Evolutionary conservation across 495 filamentous ascomycete species (phyloP).

Genomic region (Penicillium cosmopolitanum): DNA sequence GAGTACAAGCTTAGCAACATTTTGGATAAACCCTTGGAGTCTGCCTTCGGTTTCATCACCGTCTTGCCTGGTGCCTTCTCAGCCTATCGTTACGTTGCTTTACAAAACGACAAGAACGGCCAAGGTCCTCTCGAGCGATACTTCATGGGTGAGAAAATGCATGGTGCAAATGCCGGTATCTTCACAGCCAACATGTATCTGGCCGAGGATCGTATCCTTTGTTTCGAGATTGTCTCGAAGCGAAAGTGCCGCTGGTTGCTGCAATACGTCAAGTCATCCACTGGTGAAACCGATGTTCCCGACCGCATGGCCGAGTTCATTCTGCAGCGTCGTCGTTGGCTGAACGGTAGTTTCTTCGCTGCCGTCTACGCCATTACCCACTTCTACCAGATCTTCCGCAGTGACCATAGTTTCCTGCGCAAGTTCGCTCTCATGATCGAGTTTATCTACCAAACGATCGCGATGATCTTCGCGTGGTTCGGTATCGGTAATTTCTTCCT

Average conservation of each 20-base stretch:
- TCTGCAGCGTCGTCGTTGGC: conserved; percentile 92
- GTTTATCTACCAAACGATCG: conserved; percentile 91
- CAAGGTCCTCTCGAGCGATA: conserved; percentile 95
- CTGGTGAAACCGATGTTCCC: conserved; percentile 97
- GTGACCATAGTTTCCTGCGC: conserved; percentile 82
- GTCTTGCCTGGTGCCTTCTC: conserved; percentile 98
- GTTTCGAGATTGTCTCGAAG: conserved; percentile 98
- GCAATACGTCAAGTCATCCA: conserved; percentile 96
- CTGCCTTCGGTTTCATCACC: conserved; percentile 96
- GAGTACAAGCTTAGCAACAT: conserved; percentile 99
- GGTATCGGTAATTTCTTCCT: conserved; percentile 99
- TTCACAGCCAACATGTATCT: conserved; percentile 99
- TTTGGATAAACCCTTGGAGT: conserved; percentile 96
- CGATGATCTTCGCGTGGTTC: conserved; percentile 99
- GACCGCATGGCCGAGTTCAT: conserved; percentile 94
- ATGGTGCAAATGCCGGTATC: conserved; percentile 92
- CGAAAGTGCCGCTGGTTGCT: conserved; percentile 96
- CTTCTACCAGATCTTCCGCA: conserved; percentile 92
- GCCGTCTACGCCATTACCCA: conserved; percentile 94
- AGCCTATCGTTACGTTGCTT: conserved; percentile 89
- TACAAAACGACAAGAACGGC: conserved; percentile 95
- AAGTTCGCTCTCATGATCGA: conserved; percentile 91
- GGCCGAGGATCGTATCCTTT: conserved; percentile 98
- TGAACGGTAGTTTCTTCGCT: conserved; percentile 98
- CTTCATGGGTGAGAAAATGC: conserved; percentile 97